Evolutionary conservation across 805 yeast genomes (phyloP), one percentile per base, ranked within the genome.

Genomic region (Starmerella vaccinii): DNA sequence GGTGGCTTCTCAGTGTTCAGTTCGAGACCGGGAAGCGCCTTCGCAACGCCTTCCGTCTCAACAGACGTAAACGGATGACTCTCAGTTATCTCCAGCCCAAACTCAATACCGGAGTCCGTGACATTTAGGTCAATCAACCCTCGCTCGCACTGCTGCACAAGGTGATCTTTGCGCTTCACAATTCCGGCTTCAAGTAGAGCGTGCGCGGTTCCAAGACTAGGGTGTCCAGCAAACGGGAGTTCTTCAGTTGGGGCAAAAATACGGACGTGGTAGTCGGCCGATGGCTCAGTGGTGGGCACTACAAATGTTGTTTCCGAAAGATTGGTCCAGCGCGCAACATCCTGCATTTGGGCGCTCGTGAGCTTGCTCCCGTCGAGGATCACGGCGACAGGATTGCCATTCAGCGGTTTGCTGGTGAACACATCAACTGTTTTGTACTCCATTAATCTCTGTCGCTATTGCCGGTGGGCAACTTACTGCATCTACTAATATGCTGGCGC

Each of bases 161-260:
- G 16, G 3, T 15, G 10, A 10, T 64, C 60, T 44, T 46, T 50
- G 12, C 46, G 34, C 5, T 30, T 38, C 18, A 52, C 27, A 6
- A 53, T n/a, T 1, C 55, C 55, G 2, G 53, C 43, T 33, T 48
- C 55, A 1, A 51, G 23, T 13, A 57, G 34, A 0, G 59, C 59
- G n/a, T 47, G 44, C 2, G 56, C 52, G 1, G 61, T 57, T 7
- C 82, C 83, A 29, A 78, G 56, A 0, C 81, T 78, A 3, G 83
- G 84, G 56, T 78, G 83, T 5, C 84, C 83, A 1, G 84, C 82
- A 65, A 78, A 78, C 7, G 80, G 80, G 22, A 78, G 59, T 56
- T 78, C 82, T 2, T 41, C 37, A 2, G 37, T 54, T 1, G 78
- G 75, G 0, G 75, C 67, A 59, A 76, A 78, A 3, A 78, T 78